Conservation (phyloP, 148 eudicot genomes). For the Agrostemma githago region DNA sequence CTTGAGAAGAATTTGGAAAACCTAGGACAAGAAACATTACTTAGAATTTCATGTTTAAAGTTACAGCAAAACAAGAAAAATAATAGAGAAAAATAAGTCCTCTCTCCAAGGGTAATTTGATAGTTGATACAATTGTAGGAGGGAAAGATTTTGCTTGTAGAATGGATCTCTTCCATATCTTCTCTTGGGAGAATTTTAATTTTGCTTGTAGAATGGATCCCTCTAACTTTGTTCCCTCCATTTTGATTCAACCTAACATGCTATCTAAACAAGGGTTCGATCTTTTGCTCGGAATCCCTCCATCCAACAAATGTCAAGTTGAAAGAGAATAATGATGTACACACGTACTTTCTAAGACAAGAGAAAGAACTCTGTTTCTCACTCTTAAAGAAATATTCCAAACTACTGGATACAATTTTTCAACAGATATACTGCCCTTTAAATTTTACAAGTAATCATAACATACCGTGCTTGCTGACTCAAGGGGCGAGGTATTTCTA, state of each 20-base stretch:
- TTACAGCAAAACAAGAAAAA: background rate
- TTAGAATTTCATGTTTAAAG: constrained; percentile 4
- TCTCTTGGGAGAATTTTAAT: background rate
- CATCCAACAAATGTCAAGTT: background rate
- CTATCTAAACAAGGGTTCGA: background rate
- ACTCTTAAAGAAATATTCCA: background rate
- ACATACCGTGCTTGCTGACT: constrained; percentile 68
- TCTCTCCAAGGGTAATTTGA: background rate
- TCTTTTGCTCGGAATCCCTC: background rate
- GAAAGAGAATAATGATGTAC: background rate
- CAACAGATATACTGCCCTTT: background rate
- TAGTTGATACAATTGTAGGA: background rate
- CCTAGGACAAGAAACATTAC: constrained; percentile 38
- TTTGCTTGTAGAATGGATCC: background rate
- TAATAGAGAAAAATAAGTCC: background rate
- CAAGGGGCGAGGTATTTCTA: constrained; percentile 44
- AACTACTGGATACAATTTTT: background rate
- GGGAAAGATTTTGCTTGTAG: background rate
- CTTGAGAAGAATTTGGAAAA: constrained; percentile 62
- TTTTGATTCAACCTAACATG: background rate
- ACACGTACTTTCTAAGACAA: background rate
- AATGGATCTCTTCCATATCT: background rate
- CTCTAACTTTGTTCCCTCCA: background rate
- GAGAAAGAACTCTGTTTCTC: background rate
- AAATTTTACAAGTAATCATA: background rate